Evolutionary conservation across 768 basidiomycete species (phyloP), one percentile per base, ranked within the genome.

Genomic region (Mycena kentingensis): DNA sequence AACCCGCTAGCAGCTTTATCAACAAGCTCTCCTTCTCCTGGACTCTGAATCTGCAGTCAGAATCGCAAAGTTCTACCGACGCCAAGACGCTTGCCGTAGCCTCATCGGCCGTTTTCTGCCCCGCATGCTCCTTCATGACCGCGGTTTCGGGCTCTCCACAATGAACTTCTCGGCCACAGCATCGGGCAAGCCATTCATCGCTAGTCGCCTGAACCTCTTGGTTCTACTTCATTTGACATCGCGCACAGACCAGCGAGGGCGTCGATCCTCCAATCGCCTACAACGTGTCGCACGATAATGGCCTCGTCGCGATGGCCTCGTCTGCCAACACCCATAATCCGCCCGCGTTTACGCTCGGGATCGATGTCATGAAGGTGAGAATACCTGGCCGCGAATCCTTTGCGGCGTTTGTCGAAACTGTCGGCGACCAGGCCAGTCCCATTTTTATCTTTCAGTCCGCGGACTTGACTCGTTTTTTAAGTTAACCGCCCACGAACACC

Each of bases 201-300:
- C 81, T 61, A 65, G 85, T 77, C 37, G 19, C 16, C 46, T 42
- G 35, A 25, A 32, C 21, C 43, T 29, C 8, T 31, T n/a, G 49
- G n/a, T 38, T 38, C n/a, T 22, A 45, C 27, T 5, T 39, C n/a
- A 48, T 5, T 57, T 61, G 42, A 43, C 28, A n/a, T 32, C 46
- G 28, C 53, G 12, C 11, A 25, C 62, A 85, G 84, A 73, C 71
- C 3, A 71, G 76, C 6, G 71, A 75, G 22, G 67, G 62, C 13
- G 46, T 78, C 54, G 62, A 76, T 52, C 79, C 79, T n/a, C 77
- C 82, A 2, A 75, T 93, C 36, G 88, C 78, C 0, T 93, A 81
- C 73, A 94, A 93, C 65, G 75, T 93, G 46, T 82, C 90, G 19
- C 91, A 94, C 64, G 92, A 94, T 66, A 86, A 84, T 61, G 78